Evolutionary conservation across 768 basidiomycete species (phyloP).

Genomic region (Russula sp.): DNA sequence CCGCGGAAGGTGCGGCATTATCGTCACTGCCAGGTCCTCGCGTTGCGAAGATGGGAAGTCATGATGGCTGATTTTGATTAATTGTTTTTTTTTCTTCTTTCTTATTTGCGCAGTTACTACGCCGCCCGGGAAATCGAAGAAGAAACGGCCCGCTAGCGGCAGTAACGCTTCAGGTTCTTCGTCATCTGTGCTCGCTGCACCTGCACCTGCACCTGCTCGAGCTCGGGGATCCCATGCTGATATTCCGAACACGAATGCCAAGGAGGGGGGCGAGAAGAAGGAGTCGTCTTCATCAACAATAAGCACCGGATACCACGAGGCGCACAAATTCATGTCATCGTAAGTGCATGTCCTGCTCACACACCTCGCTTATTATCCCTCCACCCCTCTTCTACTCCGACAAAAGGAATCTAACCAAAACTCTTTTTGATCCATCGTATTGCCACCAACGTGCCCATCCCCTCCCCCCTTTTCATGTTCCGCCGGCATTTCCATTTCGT

Average conservation of each 20-base stretch:
- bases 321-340: constrained; percentile 59
- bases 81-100: background rate
- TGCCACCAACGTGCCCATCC: background rate
- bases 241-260: too few relatives aligned
- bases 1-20: background rate
- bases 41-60: background rate
- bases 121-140: background rate
- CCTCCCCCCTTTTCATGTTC: background rate
- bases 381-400: too few relatives aligned
- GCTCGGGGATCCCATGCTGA: background rate
- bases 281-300: constrained; percentile 28
- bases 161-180: background rate
- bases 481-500: background rate
- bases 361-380: background rate
- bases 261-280: constrained; percentile 16
- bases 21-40: background rate
- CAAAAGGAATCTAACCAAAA: background rate
- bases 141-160: background rate
- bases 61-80: background rate
- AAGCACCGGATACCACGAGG: constrained; percentile 50
- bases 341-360: constrained; percentile 38
- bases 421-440: background rate
- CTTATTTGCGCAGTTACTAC: background rate
- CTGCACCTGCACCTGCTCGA: background rate
- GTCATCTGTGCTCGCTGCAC: background rate